Conservation (phyloP, 768 basidiomycete genomes). For the Amylocystis lapponica region DNA sequence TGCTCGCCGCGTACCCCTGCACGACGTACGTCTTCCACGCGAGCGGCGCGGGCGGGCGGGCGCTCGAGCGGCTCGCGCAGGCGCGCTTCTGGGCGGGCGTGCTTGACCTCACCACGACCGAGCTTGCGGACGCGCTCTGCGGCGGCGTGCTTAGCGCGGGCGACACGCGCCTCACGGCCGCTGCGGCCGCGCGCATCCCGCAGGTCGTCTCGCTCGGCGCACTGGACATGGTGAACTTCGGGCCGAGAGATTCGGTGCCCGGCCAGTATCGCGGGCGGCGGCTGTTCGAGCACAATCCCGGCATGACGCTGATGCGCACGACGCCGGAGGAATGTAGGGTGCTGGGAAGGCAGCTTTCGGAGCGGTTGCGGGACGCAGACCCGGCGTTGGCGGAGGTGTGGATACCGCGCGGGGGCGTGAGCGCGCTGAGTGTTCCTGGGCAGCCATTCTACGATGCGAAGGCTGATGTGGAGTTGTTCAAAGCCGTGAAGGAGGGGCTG, state of each 20-base stretch:
- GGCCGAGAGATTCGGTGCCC: constrained; percentile 13
- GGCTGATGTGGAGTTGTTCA: constrained; percentile 10
- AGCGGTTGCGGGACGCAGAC: constrained; percentile 7
- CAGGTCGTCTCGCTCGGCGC: constrained; percentile 18
- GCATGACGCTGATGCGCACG: constrained; percentile 16
- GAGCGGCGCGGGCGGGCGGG: constrained; percentile 13
- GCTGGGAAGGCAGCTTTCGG: constrained; percentile 8
- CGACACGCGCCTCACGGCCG: constrained; percentile 13
- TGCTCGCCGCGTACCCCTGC: constrained; percentile 12
- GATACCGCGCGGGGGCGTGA: constrained; percentile 11
- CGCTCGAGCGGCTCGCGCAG: constrained; percentile 12
- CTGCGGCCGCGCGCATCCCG: constrained; percentile 8
- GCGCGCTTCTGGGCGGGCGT: constrained; percentile 14
- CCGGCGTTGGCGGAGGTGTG: constrained; percentile 10
- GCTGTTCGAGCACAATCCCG: constrained; percentile 11
- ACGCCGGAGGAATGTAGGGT: constrained; percentile 9
- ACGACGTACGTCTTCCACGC: constrained; percentile 18
- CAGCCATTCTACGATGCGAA: constrained; percentile 8
- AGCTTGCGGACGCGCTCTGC: constrained; percentile 16
- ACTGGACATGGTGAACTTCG: constrained; percentile 19
- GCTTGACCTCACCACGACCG: constrained; percentile 17
- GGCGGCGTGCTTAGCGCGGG: constrained; percentile 18
- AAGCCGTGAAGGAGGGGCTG: constrained; percentile 4
- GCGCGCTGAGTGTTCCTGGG: constrained; percentile 5
- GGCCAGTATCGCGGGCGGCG: constrained; percentile 8